Evolutionary conservation across 495 filamentous ascomycete genomes (phyloP), one percentile per base, ranked within the genome.

Genomic region (Saxophila tyrrhenica): DNA sequence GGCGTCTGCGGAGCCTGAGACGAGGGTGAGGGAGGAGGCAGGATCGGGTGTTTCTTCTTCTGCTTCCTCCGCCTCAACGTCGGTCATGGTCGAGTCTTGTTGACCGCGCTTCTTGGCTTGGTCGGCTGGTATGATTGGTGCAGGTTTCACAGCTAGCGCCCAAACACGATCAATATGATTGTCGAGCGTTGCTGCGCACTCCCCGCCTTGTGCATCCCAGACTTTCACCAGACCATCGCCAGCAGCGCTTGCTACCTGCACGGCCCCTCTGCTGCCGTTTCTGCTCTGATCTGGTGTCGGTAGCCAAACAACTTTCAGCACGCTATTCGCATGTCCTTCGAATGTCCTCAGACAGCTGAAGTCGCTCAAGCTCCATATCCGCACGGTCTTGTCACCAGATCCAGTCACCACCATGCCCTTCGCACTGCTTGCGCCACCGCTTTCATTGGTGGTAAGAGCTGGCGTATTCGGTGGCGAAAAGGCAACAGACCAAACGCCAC

Each of bases 191-290:
- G 82, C 80, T 44, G 85, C 85, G 2, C 79, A 76, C 68, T 97
- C 92, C n/a, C 89, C 88, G 1, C 65, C 67, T 59, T 75, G 77
- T 8, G 84, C 82, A 55, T 92, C 86, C 92, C 92, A 99, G 48
- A 97, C 75, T 69, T 97, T 99, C 45, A 99, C 88, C 5, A 99
- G 73, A n/a, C 89, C 89, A 69, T 99, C 92, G 43, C 89, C 91
- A 29, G 87, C 94, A 7, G 94, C 89, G 54, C 82, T 88, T 10
- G 87, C 94, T 29, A 95, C 75, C 24, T 89, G 77, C 54, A 75
- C 75, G 2, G 35, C 39, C 5, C 21, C 35, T 55, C 72, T 75
- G 63, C 75, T 73, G n/a, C 67, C 60, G 2, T 69, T 65, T 22
- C 73, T 32, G 10, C 55, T 39, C 23, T 73, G 68, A 1, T 2